A percentile compares a stretch with the other conserved stretches of the same genome.
Conservation (phyloP, 75 land plant genomes). For the Picea sitchensis region DNA sequence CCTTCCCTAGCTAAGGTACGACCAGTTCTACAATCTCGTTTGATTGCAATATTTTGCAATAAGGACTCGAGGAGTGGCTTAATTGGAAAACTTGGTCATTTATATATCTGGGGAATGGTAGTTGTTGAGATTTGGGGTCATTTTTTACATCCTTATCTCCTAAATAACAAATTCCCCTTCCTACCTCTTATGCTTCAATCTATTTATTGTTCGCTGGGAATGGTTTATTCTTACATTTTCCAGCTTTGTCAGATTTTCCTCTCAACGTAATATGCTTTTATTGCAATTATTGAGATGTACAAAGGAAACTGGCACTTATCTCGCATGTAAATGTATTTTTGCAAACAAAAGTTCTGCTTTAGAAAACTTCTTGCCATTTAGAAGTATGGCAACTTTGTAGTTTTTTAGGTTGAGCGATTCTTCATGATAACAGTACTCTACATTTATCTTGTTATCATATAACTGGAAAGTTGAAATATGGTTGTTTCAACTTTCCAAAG, state of each 20-base stretch:
- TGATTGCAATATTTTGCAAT: constrained; percentile 4
- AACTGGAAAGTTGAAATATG: neutral
- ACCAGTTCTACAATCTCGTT: neutral
- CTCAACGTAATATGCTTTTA: neutral
- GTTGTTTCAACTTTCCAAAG: neutral
- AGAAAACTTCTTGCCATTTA: neutral
- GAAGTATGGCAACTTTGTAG: neutral
- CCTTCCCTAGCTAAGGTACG: constrained; percentile 3
- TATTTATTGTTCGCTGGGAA: constrained; percentile 71
- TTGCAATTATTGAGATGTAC: neutral
- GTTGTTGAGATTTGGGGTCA: constrained; percentile 75
- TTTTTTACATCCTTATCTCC: constrained; percentile 55
- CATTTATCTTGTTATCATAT: neutral
- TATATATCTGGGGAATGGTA: constrained; percentile 62
- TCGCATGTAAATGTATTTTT: neutral
- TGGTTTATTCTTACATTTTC: constrained; percentile 76
- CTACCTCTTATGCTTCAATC: constrained; percentile 88
- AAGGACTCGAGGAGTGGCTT: constrained; percentile 7
- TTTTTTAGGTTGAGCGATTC: neutral
- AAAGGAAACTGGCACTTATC: neutral
- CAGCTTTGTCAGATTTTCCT: constrained; percentile 36
- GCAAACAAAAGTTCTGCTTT: neutral
- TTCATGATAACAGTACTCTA: neutral
- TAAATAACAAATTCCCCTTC: constrained; percentile 65
- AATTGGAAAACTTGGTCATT: constrained; percentile 31